Evolutionary conservation across 768 basidiomycete species (phyloP).

Genomic region (Mrakia frigida): DNA sequence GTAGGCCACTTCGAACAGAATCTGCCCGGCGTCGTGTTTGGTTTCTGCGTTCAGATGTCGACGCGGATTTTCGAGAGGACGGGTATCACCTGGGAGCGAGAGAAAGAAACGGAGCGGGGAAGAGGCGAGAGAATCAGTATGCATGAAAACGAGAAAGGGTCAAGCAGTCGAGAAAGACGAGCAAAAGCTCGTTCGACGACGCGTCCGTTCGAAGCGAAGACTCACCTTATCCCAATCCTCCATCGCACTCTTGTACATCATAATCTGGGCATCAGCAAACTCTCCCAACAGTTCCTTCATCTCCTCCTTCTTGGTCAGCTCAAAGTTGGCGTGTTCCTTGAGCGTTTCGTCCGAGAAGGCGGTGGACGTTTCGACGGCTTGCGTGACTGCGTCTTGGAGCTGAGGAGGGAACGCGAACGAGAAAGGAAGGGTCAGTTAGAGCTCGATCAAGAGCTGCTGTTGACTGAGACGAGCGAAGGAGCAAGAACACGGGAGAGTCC

Average conservation of each 20-base stretch:
- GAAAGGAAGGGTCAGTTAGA: background rate
- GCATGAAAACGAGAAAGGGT: too few species aligned
- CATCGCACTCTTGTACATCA: constrained; percentile 83
- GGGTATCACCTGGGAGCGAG: constrained; percentile 61
- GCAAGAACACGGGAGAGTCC: background rate
- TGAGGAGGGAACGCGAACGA: constrained; percentile 42
- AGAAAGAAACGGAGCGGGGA: background rate
- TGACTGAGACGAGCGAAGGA: background rate
- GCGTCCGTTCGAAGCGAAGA: background rate
- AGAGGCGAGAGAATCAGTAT: too few species aligned
- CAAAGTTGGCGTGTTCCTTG: constrained; percentile 83
- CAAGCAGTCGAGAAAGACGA: too few species aligned
- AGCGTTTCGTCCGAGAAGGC: constrained; percentile 95
- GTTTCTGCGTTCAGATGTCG: constrained; percentile 70
- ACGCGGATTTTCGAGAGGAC: constrained; percentile 89
- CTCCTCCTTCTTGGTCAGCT: constrained; percentile 82
- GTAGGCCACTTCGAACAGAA: too few species aligned
- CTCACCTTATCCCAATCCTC: constrained; percentile 82
- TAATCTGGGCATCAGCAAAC: constrained; percentile 90
- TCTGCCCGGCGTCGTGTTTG: too few species aligned
- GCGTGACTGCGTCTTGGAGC: constrained; percentile 94
- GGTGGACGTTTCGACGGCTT: constrained; percentile 90
- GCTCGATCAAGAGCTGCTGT: too few species aligned
- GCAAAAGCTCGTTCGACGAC: too few species aligned
- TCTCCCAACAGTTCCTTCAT: constrained; percentile 93